Conservation (phyloP, 2,329 filamentous ascomycete species). For the Didymella arachidicola region DNA sequence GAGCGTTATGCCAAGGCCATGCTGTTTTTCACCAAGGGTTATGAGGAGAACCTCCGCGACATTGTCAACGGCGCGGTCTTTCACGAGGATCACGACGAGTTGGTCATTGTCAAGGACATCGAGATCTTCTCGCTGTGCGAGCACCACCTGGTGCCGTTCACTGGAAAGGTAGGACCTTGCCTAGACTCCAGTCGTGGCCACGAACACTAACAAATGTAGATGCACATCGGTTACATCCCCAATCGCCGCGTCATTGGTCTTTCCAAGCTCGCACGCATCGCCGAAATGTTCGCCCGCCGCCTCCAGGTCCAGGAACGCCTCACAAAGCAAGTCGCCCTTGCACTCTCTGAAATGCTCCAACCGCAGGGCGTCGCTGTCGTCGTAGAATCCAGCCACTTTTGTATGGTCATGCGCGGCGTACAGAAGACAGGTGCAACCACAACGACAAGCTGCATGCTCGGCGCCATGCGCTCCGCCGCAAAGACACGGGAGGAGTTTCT, state of each 20-base stretch:
- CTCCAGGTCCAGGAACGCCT: constrained; percentile 96
- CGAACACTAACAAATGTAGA: constrained; percentile 60
- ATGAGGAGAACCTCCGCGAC: constrained; percentile 90
- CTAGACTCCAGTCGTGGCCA: not conserved
- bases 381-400: constrained; percentile 95
- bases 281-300: constrained; percentile 93
- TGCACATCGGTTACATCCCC: constrained; percentile 99
- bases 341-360: constrained; percentile 89
- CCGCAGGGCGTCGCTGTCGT: constrained; percentile 96
- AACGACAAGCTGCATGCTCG: constrained; percentile 97
- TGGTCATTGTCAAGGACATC: constrained; percentile 98
- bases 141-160: constrained; percentile 96
- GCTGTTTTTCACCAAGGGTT: constrained; percentile 95
- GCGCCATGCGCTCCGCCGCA: constrained; percentile 88
- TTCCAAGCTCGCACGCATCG: constrained; percentile 93
- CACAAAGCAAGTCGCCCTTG: constrained; percentile 94
- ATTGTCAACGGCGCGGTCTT: constrained; percentile 95
- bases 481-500: constrained; percentile 97
- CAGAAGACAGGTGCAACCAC: constrained; percentile 87
- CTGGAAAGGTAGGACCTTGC: constrained; percentile 74
- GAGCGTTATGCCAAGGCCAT: constrained; percentile 93
- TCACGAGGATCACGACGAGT: constrained; percentile 94
- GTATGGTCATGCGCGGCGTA: constrained; percentile 99
- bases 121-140: constrained; percentile 95
- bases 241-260: constrained; percentile 90